Evolutionary conservation across 2,329 filamentous ascomycete genomes (phyloP), one percentile per base, ranked within the genome.

Genomic region (Colletotrichum higginsianum): DNA sequence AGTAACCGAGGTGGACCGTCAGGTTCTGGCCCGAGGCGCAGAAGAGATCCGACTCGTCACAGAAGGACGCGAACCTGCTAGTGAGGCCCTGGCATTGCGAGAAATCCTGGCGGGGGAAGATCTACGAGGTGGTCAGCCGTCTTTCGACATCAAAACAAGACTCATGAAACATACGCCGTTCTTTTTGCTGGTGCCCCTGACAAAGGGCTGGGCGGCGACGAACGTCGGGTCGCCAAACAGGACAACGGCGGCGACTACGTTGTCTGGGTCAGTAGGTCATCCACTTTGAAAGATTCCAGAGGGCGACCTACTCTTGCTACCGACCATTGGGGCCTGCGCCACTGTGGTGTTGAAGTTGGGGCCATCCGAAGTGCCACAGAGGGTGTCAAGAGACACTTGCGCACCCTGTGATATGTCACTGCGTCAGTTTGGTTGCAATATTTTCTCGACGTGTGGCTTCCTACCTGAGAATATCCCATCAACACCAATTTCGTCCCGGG

Each of bases 201-300:
- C 75, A 76, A 81, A 85, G 60, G 80, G 75, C 47, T 77, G 66
- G 66, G 80, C 79, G 75, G 77, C 77, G 73, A 80, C 75, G 75
- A 82, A 80, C 67, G 80, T 81, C 40, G 83, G 83, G 76, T 85
- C 83, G 46, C 83, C 83, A 61, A 84, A 82, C 47, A 83, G 65
- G 61, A 82, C 75, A 62, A 84, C 76, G 44, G 82, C 83, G 61
- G 83, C 80, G 44, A 85, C 83, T 85, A 57, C 8, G 12, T 49
- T 13, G 3, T 4, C 4, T 18, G 35, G 16, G 47, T 70, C 11
- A 67, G 30, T 21, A 18, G 11, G 6, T 4, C 4, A 15, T 3
- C 1, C 9, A 1, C 8, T 0, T 5, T 21, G 52, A 35, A 13
- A 21, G 58, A 2, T 5, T 6, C 0, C 1, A 9, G 0, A 26